Percentiles rank a stretch among this genome's conserved stretches.
Conservation (phyloP, 352 stramenopile species). For the Pythium aristosporum region DNA sequence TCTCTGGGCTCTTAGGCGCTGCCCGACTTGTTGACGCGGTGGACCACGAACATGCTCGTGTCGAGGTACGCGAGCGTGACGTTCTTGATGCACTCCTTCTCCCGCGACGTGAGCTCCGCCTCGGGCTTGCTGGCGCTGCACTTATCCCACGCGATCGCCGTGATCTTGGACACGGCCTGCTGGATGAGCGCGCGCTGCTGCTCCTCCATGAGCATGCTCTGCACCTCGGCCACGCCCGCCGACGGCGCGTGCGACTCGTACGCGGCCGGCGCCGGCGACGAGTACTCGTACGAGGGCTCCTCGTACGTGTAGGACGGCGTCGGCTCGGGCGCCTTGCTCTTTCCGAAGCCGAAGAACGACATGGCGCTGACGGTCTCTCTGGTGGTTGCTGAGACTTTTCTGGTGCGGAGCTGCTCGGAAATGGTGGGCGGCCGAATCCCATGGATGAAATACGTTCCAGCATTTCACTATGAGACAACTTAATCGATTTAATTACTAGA, state of each 20-base stretch:
- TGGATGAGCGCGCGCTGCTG: constrained; percentile 87
- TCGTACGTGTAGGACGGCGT: constrained; percentile 59
- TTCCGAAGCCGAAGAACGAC: constrained; percentile 84
- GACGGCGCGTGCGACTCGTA: constrained; percentile 38
- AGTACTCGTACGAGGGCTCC: constrained; percentile 78
- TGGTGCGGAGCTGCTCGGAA: not conserved
- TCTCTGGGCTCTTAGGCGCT: constrained; percentile 11
- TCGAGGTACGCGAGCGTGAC: constrained; percentile 85
- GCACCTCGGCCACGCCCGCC: constrained; percentile 57
- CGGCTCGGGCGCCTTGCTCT: constrained; percentile 54
- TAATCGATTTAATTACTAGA: not conserved
- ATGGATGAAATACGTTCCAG: not conserved
- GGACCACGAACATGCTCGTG: constrained; percentile 84
- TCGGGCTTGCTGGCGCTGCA: constrained; percentile 85
- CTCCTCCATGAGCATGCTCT: constrained; percentile 85
- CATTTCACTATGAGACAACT: not conserved
- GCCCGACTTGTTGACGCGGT: constrained; percentile 77
- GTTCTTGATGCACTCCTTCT: constrained; percentile 88
- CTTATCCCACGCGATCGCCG: constrained; percentile 87
- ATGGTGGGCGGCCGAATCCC: constrained; percentile 7
- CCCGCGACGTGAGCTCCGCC: constrained; percentile 75
- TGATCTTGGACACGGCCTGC: constrained; percentile 89
- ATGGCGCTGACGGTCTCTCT: constrained; percentile 28
- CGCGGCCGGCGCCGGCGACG: constrained; percentile 32
- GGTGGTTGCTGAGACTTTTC: not conserved